Evolutionary conservation across 1,139 yeast genomes (phyloP), one percentile per base, ranked within the genome.

Genomic region (Candida tropicalis): DNA sequence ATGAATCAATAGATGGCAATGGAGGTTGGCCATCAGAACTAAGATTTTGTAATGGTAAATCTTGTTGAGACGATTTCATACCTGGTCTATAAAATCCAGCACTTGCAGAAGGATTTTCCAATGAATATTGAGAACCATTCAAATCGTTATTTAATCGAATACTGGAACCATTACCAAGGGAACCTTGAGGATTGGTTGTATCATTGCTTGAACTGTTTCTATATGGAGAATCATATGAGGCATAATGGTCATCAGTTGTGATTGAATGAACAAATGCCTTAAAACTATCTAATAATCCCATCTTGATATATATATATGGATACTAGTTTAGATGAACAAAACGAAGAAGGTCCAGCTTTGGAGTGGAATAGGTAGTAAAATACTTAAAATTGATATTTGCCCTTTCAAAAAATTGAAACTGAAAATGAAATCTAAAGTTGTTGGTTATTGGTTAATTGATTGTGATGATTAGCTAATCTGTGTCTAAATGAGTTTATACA

Each of bases 201-300:
- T 55, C 50, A 39, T 53, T 55, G 35, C 57, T 54, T 26, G 58
- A 54, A 2, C 66, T 56, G 47, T 64, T 63, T 44, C 60, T 64
- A 52, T 70, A 72, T 3, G 79, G 77, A 41, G 78, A 65, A 51
- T 76, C 73, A 57, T 75, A 80, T 33, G 82, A 72, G 39, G 87
- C 87, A 58, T 81, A 81, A 56, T 81, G 83, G 56, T 81, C 86
- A 38, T 75, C 81, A 18, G 87, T 81, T 33, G 85, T 79, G 44
- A 81, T 73, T 28, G 84, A 79, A 55, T 81, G 85, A 45, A 79
- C 65, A 55, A 81, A 81, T 31, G 81, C 70, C 55, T 73, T 73
- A 32, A 74, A 51, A 43, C 67, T 65, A 54, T 74, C 77, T 41
- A 74, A 55, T 22, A 74, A 46, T 2, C 78, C 78, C 79, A 73